Conservation (phyloP, 495 filamentous ascomycete genomes). For the Xylaria intraflava region DNA sequence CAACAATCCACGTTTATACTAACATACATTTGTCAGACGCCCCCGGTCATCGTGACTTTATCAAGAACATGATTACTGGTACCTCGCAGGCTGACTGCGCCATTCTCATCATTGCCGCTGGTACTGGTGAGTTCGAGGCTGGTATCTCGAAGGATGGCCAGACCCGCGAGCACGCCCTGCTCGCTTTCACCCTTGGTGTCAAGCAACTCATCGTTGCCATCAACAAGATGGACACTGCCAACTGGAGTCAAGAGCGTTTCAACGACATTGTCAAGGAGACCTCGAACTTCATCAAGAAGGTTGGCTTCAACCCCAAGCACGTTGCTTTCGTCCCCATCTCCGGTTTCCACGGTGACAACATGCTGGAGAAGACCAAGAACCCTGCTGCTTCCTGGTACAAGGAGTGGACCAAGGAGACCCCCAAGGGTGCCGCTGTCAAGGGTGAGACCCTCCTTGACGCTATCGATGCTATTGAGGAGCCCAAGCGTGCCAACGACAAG, state of each 20-base stretch:
- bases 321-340: conserved; percentile 99
- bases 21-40: conserved; percentile 56
- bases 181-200: conserved; percentile 99
- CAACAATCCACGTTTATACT: not conserved
- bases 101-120: conserved; percentile 99
- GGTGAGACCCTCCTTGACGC: conserved; percentile 99
- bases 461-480: conserved; percentile 93
- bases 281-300: conserved; percentile 99
- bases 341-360: conserved; percentile 99
- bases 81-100: conserved; percentile 99
- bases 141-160: conserved; percentile 99
- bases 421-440: conserved; percentile 78
- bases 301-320: conserved; percentile 98
- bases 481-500: conserved; percentile 90
- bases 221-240: conserved; percentile 99
- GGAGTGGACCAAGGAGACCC: conserved; percentile 96
- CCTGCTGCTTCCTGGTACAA: conserved; percentile 91
- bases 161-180: conserved; percentile 99
- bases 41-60: conserved; percentile 99
- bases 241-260: conserved; percentile 95
- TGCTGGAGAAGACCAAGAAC: conserved; percentile 87
- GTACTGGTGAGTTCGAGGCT: conserved; percentile 99
- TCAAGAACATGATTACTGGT: conserved; percentile 99
- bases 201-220: conserved; percentile 99
- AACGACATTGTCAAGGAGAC: conserved; percentile 99